Evolutionary conservation across 768 basidiomycete species (phyloP).

Genomic region (Hemileccinum rubropunctum): DNA sequence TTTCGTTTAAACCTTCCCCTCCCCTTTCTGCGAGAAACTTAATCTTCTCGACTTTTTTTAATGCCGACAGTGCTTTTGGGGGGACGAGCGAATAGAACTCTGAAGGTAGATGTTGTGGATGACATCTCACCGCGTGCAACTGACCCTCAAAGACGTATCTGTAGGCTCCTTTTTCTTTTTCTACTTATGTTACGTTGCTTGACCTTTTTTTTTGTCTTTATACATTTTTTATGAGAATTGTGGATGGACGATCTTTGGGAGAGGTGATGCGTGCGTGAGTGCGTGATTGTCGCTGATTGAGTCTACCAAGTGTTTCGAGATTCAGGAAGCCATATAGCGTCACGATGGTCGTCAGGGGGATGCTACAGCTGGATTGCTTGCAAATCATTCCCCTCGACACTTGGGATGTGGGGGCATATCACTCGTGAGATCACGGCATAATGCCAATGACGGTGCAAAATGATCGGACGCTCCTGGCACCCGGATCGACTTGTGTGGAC

Average conservation of each 20-base stretch:
- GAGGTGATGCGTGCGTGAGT: not conserved
- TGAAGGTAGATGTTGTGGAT: not conserved
- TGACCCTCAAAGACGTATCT: constrained; percentile 3
- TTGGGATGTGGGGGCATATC: no score
- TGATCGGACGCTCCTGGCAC: no score
- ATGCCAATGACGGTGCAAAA: no score
- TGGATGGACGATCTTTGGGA: not conserved
- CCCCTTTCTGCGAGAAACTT: not conserved
- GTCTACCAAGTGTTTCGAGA: no score
- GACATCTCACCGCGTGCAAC: not conserved
- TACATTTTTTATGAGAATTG: constrained; percentile 5
- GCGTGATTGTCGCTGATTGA: no score
- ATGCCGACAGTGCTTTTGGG: not conserved
- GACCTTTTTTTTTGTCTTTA: not conserved
- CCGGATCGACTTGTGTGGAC: no score
- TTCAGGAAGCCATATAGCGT: no score
- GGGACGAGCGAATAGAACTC: not conserved
- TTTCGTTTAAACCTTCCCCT: not conserved
- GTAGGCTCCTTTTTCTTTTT: not conserved
- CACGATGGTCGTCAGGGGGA: no score
- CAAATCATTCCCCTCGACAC: no score
- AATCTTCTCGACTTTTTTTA: constrained; percentile 4
- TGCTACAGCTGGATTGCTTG: no score
- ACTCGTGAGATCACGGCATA: no score
- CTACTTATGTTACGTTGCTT: not conserved